These are phyloP conservation scores for Malassezia psittaci DNA, from an alignment of 1,284 basidiomycete genomes.

Conservation along the genomic window DNA sequence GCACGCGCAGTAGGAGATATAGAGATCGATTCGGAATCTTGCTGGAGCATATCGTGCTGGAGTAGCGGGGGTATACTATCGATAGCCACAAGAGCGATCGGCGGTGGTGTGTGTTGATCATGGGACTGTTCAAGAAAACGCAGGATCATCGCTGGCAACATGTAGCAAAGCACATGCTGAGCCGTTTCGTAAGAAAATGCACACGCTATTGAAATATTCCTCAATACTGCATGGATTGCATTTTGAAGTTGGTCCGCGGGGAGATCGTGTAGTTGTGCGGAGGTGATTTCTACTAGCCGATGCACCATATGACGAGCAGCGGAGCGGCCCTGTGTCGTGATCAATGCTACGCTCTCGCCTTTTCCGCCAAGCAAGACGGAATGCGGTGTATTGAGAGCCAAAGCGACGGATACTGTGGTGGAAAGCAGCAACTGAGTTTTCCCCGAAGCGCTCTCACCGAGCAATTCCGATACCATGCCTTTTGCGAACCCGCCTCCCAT, in stretches of 20 bases:
- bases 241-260: not conserved
- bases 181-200: conserved; percentile 13
- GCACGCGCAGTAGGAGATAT: conserved; percentile 16
- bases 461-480: conserved; percentile 27
- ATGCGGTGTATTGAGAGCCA: conserved; percentile 15
- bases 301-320: conserved; percentile 15
- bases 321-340: conserved; percentile 10
- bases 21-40: not conserved
- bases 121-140: not conserved
- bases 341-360: conserved; percentile 10
- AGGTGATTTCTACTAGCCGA: conserved; percentile 17
- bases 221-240: conserved; percentile 5
- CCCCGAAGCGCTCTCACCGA: conserved; percentile 34
- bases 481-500: conserved; percentile 24
- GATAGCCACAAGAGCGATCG: conserved; percentile 19
- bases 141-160: conserved; percentile 23
- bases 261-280: not conserved
- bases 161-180: conserved; percentile 31
- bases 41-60: conserved; percentile 25
- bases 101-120: not conserved
- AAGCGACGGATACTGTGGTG: conserved; percentile 22
- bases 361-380: not conserved
- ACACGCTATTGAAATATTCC: conserved; percentile 14
- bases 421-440: conserved; percentile 36
- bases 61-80: conserved; percentile 32